phyloP scores from a whole-genome alignment of 768 basidiomycete species.

The Botryobasidium botryosum region DNA sequence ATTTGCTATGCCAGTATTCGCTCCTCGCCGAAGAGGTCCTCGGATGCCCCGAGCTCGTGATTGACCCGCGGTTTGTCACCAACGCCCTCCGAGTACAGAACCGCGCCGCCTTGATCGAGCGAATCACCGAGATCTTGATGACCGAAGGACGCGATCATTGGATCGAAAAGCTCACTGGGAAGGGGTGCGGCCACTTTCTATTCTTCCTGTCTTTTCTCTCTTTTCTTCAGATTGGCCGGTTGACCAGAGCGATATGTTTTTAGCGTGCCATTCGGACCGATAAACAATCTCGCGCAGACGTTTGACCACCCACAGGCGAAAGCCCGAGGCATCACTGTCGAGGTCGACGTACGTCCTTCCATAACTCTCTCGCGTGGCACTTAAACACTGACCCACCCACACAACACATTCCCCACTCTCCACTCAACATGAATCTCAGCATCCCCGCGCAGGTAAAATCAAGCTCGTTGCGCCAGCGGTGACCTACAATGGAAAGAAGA shows the following conservation, averaged over 20 bases:
- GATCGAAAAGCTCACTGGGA: conserved; percentile 56
- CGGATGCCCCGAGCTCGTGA: conserved; percentile 37
- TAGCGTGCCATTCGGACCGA: conserved; percentile 76
- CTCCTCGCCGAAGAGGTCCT: conserved; percentile 49
- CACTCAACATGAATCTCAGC: conserved; percentile 20
- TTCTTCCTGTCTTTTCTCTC: conserved; percentile 5
- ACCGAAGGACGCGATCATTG: conserved; percentile 49
- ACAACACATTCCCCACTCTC: not conserved
- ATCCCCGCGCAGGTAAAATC: conserved; percentile 57
- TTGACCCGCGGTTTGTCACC: conserved; percentile 47
- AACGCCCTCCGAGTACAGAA: conserved; percentile 66
- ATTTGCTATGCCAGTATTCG: conserved; percentile 37
- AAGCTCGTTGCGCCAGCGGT: conserved; percentile 72
- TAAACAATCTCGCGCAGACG: conserved; percentile 80
- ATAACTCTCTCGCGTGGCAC: not conserved
- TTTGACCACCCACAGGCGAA: conserved; percentile 78
- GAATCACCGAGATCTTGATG: conserved; percentile 46
- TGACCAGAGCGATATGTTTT: not conserved
- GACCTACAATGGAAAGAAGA: conserved; percentile 61
- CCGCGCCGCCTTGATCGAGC: conserved; percentile 45
- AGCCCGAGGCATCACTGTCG: conserved; percentile 56
- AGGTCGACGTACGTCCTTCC: conserved; percentile 46
- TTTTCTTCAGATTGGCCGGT: not conserved
- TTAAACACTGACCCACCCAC: not conserved
- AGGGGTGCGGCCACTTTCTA: conserved; percentile 38